Evolutionary conservation across 179 eudicot species (phyloP), one percentile per base, ranked within the genome.

Genomic region (Sideroxylon spinosum): DNA sequence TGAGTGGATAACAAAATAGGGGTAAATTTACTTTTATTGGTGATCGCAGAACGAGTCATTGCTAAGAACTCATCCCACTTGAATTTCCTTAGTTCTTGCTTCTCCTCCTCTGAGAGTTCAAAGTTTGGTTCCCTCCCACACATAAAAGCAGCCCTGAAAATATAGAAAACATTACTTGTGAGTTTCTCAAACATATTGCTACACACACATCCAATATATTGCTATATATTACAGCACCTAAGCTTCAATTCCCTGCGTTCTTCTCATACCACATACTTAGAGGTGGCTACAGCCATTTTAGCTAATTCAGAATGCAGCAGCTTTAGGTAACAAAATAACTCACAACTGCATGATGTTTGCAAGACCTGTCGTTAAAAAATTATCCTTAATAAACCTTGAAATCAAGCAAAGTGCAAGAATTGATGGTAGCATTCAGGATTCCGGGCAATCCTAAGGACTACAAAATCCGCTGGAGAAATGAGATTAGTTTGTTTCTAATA

Each of bases 121-220:
- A 85, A 89, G 82, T 95, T 95, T 17, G 99, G 89, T 69, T 90
- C 97, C 79, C 99, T 92, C 56, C 99, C 98, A 73, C 97, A 92
- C 92, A 91, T 85, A 78, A 88, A 94, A 72, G 99, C 99, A 72
- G 99, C 99, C 84, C 99, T 93, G 85, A 88, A 82, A 17, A 78
- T 32, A 20, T 14, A 3, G 46, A 50, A 71, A 70, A 32, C n/a
- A 14, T 7, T 32, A 37, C 19, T 55, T 20, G 11, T 17, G 44
- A 70, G 50, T 56, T 67, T 13, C 3, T 57, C 28, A 52, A 52
- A 29, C 48, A 23, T 28, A 49, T 28, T 52, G 22, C 11, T 7
- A 11, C 25, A 29, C 44, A 29, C 53, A 44, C 29, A 11, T 28
- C 2, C 5, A 37, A 55, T n/a, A 73, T 4, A 29, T 14, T n/a